phyloP scores from a whole-genome alignment of 2,329 filamentous ascomycete genomes.

The Hypoxylon sp. region DNA sequence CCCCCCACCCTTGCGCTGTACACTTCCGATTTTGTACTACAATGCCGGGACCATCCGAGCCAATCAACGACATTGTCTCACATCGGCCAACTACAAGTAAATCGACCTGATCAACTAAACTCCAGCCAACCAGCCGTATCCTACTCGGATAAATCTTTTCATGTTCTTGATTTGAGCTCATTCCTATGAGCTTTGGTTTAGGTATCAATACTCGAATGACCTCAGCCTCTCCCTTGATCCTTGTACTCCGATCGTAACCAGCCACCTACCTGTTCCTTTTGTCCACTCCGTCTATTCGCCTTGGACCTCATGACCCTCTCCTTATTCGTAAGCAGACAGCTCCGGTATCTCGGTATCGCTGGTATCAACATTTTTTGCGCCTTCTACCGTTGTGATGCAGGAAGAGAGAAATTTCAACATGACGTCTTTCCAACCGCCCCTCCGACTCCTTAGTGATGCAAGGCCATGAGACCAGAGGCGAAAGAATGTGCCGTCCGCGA shows the following conservation, averaged over 20 bases:
- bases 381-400: conserved; percentile 1
- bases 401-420: not conserved
- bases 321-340: not conserved
- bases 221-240: conserved; percentile 1
- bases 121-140: not conserved
- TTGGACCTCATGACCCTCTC: conserved; percentile 6
- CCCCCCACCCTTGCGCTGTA: conserved; percentile 6
- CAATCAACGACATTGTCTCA: conserved; percentile 18
- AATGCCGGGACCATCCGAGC: conserved; percentile 21
- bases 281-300: conserved; percentile 5
- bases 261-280: conserved; percentile 9
- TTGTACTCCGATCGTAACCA: not conserved
- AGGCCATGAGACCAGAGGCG: not conserved
- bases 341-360: conserved; percentile 1
- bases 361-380: conserved; percentile 7
- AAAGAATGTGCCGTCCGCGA: conserved; percentile 1
- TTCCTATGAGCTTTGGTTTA: not conserved
- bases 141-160: not conserved
- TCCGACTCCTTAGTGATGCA: conserved; percentile 8
- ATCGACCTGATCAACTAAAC: not conserved
- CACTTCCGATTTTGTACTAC: not conserved
- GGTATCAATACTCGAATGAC: not conserved
- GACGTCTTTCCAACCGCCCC: conserved; percentile 3
- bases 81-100: too few relatives aligned
- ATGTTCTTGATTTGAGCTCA: not conserved